Percentiles rank a stretch among this genome's conserved stretches.
These are phyloP conservation scores for Dendrobium chrysotoxum DNA, from an alignment of 106 monocot species.

Conservation along the genomic window DNA sequence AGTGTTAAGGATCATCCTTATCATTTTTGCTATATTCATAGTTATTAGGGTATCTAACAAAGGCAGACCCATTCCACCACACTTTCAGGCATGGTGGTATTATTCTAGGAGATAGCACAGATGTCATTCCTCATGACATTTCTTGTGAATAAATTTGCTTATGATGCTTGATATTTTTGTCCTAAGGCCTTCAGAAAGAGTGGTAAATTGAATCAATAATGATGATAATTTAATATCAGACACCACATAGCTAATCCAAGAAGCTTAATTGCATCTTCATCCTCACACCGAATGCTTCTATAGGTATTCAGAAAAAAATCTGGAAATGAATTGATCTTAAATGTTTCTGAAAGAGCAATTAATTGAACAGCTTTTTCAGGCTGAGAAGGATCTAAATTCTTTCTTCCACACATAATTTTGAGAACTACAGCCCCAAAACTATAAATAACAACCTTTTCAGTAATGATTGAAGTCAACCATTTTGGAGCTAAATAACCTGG, in stretches of 20 bases:
- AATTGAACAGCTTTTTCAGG: slow-evolving; percentile 9
- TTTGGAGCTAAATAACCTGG: slow-evolving; percentile 15
- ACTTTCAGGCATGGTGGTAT: too few relatives aligned
- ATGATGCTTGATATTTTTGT: too few relatives aligned
- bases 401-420: slow-evolving; percentile 13
- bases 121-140: too few relatives aligned
- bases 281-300: neutral
- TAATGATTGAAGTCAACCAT: slow-evolving; percentile 15
- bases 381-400: slow-evolving; percentile 2
- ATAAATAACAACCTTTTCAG: slow-evolving; percentile 13
- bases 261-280: neutral
- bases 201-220: too few relatives aligned
- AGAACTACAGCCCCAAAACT: slow-evolving; percentile 14
- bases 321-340: neutral
- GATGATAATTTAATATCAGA: too few relatives aligned
- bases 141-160: too few relatives aligned
- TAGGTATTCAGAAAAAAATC: neutral
- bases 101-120: too few relatives aligned
- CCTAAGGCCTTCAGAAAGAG: too few relatives aligned
- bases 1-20: too few relatives aligned
- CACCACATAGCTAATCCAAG: slow-evolving; percentile 2
- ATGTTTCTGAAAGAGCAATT: neutral
- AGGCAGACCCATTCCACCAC: too few relatives aligned
- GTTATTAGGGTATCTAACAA: too few relatives aligned
- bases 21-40: too few relatives aligned